These are phyloP conservation scores for Heimioporus sp. DNA, from an alignment of 768 basidiomycete species.

Conservation along the genomic window DNA sequence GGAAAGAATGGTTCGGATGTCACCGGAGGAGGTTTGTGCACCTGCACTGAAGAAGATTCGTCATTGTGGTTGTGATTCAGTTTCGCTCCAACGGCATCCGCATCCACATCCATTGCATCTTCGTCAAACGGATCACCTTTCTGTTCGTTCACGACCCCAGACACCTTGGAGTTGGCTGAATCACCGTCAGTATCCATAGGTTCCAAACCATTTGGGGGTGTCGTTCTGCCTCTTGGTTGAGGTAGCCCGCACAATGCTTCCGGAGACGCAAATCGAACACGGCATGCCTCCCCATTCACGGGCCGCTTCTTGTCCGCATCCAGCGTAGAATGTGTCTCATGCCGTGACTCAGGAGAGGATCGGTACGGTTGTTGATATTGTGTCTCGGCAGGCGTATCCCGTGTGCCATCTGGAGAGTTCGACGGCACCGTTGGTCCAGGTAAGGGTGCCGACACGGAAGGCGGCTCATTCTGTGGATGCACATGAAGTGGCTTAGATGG, in stretches of 20 bases:
- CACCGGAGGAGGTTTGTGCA: slow-evolving; percentile 2
- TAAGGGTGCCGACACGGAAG: neutral
- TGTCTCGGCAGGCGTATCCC: slow-evolving; percentile 25
- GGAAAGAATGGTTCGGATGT: neutral
- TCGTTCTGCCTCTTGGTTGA: slow-evolving; percentile 6
- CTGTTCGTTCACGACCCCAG: neutral
- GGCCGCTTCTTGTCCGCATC: slow-evolving; percentile 13
- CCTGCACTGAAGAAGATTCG: neutral
- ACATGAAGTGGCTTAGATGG: slow-evolving; percentile 29
- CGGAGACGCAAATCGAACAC: slow-evolving; percentile 32
- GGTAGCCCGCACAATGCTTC: slow-evolving; percentile 22
- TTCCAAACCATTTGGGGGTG: neutral
- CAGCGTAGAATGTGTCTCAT: neutral
- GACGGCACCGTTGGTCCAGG: slow-evolving; percentile 8
- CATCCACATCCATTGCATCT: slow-evolving; percentile 25
- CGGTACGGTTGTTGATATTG: slow-evolving; percentile 16
- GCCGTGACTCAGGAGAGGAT: slow-evolving; percentile 13
- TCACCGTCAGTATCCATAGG: neutral
- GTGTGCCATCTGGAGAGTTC: slow-evolving; percentile 10
- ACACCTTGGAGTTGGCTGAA: neutral
- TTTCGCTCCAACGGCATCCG: slow-evolving; percentile 5
- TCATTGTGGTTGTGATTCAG: neutral
- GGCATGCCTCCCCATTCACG: slow-evolving; percentile 15
- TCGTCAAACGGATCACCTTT: neutral
- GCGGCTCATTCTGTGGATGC: slow-evolving; percentile 21